Percentiles rank a stretch among this genome's conserved stretches.
Conservation (phyloP, 805 yeast genomes). For the Phaffomyces opuntiae region DNA sequence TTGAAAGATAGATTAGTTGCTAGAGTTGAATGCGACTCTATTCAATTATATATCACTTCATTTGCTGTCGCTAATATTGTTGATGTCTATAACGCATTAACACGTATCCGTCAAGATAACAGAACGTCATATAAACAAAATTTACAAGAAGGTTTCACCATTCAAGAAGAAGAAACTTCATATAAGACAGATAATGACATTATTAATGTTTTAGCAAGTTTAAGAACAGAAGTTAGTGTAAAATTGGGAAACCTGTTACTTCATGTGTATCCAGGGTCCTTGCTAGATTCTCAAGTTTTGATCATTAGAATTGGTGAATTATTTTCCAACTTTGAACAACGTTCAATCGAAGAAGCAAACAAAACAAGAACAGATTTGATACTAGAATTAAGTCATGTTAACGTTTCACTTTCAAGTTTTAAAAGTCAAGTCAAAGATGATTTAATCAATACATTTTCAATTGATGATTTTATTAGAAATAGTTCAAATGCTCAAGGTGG, state of each 20-base stretch:
- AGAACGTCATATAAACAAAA: slow-evolving; percentile 70
- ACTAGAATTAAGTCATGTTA: slow-evolving; percentile 54
- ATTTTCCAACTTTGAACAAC: slow-evolving; percentile 45
- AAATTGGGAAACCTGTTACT: slow-evolving; percentile 46
- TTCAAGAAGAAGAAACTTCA: slow-evolving; percentile 19
- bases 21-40: slow-evolving; percentile 38
- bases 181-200: slow-evolving; percentile 17
- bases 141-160: slow-evolving; percentile 39
- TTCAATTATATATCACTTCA: slow-evolving; percentile 68
- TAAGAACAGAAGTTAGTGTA: slow-evolving; percentile 66
- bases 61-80: slow-evolving; percentile 77
- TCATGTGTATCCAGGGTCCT: slow-evolving; percentile 77
- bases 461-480: slow-evolving; percentile 47
- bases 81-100: slow-evolving; percentile 67
- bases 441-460: slow-evolving; percentile 35
- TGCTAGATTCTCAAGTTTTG: slow-evolving; percentile 71
- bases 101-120: slow-evolving; percentile 68
- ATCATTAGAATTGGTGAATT: slow-evolving; percentile 51
- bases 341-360: slow-evolving; percentile 27
- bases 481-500: slow-evolving; percentile 70
- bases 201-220: slow-evolving; percentile 25
- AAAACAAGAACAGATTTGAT: slow-evolving; percentile 44
- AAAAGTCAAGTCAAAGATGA: slow-evolving; percentile 46
- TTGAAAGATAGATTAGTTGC: slow-evolving; percentile 58
- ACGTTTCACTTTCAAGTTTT: slow-evolving; percentile 59